Evolutionary conservation across 2,329 filamentous ascomycete genomes (phyloP).

Genomic region (Botrytis squamosa): DNA sequence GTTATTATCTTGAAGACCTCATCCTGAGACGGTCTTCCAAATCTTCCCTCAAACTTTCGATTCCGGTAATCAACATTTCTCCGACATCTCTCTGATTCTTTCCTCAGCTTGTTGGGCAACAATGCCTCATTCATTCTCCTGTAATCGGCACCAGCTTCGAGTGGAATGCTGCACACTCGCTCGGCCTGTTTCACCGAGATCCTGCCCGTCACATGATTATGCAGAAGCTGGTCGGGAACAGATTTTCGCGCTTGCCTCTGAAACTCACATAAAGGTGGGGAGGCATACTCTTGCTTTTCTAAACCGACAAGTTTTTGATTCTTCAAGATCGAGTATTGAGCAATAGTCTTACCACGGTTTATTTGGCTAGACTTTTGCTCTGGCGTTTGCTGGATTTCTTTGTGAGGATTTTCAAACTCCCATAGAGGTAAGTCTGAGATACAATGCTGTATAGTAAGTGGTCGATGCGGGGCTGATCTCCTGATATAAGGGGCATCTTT

Average conservation of each 20-base stretch:
- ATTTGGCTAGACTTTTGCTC: not conserved
- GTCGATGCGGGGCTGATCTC: conserved; percentile 23
- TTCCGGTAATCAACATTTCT: not conserved
- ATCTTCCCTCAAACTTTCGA: not conserved
- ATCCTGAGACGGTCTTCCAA: not conserved
- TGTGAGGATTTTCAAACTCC: conserved; percentile 26
- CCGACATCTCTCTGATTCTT: no score
- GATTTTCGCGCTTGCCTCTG: conserved; percentile 21
- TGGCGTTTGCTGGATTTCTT: not conserved
- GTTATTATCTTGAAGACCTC: conserved; percentile 9
- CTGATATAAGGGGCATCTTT: conserved; percentile 13
- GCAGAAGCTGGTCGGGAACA: not conserved
- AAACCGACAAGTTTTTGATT: not conserved
- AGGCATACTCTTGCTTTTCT: conserved; percentile 20
- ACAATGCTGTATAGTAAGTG: conserved; percentile 21
- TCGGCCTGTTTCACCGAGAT: not conserved
- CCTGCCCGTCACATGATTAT: conserved; percentile 21
- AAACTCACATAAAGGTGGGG: conserved; percentile 19
- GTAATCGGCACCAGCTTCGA: conserved; percentile 20
- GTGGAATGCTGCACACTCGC: conserved; percentile 21
- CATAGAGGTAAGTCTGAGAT: conserved; percentile 26
- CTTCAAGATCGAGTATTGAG: not conserved
- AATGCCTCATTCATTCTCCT: conserved; percentile 1
- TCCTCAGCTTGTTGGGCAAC: not conserved
- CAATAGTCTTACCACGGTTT: not conserved